Evolutionary conservation across 2,329 filamentous ascomycete genomes (phyloP).

Genomic region (Pseudogymnoascus sp.): DNA sequence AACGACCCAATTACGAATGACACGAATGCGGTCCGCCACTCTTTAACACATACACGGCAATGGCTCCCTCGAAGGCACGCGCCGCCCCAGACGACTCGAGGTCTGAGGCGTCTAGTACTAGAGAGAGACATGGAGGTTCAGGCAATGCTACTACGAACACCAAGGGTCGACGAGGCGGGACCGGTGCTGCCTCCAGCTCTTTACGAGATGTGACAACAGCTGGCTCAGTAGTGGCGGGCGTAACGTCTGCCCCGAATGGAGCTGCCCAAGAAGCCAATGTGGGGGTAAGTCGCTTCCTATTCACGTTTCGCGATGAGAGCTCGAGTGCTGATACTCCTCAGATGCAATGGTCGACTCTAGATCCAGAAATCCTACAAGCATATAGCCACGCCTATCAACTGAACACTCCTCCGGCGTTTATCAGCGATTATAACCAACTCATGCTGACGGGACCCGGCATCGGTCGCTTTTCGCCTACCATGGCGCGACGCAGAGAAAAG

Average conservation of each 20-base stretch:
- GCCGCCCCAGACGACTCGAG: constrained; percentile 29
- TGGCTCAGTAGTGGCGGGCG: constrained; percentile 11
- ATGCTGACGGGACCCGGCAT: constrained; percentile 58
- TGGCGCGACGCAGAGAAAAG: constrained; percentile 58
- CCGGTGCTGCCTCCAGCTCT: constrained; percentile 22
- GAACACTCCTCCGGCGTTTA: constrained; percentile 59
- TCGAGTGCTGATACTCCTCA: constrained; percentile 22
- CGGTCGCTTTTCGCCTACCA: constrained; percentile 67
- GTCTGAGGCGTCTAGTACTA: constrained; percentile 31
- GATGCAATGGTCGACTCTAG: constrained; percentile 62
- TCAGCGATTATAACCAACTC: constrained; percentile 53
- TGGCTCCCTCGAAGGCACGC: constrained; percentile 27
- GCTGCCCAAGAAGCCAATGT: constrained; percentile 20
- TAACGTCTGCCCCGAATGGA: constrained; percentile 11
- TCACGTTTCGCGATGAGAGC: neutral
- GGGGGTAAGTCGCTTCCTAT: constrained; percentile 22
- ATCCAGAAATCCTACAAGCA: constrained; percentile 60
- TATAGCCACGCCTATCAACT: constrained; percentile 71
- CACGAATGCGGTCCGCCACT: neutral
- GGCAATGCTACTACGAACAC: constrained; percentile 13
- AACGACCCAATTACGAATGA: neutral
- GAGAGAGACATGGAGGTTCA: constrained; percentile 24
- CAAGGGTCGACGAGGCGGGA: constrained; percentile 26
- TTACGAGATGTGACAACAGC: constrained; percentile 22
- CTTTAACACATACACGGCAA: constrained; percentile 14